These are phyloP conservation scores for Termitomyces sp. DNA, from an alignment of 768 basidiomycete species.

Conservation along the genomic window DNA sequence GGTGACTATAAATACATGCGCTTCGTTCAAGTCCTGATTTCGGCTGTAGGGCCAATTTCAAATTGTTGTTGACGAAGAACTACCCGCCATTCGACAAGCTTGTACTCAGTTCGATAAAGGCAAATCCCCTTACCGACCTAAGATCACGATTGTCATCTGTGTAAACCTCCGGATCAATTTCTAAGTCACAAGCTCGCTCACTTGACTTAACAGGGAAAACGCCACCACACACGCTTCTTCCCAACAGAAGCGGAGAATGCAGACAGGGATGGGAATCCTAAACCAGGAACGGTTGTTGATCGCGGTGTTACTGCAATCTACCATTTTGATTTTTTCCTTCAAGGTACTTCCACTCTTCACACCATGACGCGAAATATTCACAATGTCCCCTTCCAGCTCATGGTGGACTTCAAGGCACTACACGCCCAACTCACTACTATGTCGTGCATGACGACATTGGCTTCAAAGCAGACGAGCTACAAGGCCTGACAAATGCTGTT, in stretches of 20 bases:
- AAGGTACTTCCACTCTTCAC: slow-evolving; percentile 37
- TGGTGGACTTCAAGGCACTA: slow-evolving; percentile 71
- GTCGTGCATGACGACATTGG: slow-evolving; percentile 78
- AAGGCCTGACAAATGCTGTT: slow-evolving; percentile 64
- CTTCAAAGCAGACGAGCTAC: slow-evolving; percentile 67
- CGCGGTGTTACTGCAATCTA: slow-evolving; percentile 69
- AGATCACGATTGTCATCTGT: slow-evolving; percentile 72
- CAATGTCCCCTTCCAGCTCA: slow-evolving; percentile 43
- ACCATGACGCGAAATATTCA: neutral
- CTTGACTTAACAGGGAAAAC: slow-evolving; percentile 34
- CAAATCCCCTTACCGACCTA: slow-evolving; percentile 43
- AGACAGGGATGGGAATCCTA: slow-evolving; percentile 69
- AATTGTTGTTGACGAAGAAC: slow-evolving; percentile 59
- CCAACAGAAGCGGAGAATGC: slow-evolving; percentile 49
- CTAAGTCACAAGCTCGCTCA: slow-evolving; percentile 12
- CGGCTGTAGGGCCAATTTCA: slow-evolving; percentile 48
- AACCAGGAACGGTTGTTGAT: slow-evolving; percentile 80
- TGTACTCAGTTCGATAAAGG: slow-evolving; percentile 48
- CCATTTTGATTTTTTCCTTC: slow-evolving; percentile 65
- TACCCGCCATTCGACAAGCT: slow-evolving; percentile 60
- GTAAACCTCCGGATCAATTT: slow-evolving; percentile 40
- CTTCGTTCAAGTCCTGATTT: neutral
- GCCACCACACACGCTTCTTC: slow-evolving; percentile 61
- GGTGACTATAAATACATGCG: slow-evolving; percentile 28
- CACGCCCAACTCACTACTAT: slow-evolving; percentile 75